Conservation (phyloP, 2,329 filamentous ascomycete genomes). For the Zalaria obscura region DNA sequence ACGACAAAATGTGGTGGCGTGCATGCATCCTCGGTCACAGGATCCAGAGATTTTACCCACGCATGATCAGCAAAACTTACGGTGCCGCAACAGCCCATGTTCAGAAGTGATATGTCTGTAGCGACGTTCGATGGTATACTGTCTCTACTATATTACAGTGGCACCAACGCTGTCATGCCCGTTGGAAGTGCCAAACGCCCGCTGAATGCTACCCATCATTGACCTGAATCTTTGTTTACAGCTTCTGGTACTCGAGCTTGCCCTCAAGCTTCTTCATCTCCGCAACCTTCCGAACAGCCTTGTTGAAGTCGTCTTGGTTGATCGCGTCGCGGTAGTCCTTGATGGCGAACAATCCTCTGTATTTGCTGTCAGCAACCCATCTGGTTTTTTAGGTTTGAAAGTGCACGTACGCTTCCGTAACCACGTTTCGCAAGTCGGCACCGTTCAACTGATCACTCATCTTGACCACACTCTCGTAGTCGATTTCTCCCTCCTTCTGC, state of each 20-base stretch:
- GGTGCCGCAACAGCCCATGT: too few relatives aligned
- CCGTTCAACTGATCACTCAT: slow-evolving; percentile 98
- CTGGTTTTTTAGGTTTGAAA: background rate
- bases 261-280: slow-evolving; percentile 98
- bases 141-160: background rate
- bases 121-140: too few relatives aligned
- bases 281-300: slow-evolving; percentile 92
- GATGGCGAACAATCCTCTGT: slow-evolving; percentile 86
- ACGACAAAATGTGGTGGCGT: too few relatives aligned
- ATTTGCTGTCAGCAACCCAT: slow-evolving; percentile 12
- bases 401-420: slow-evolving; percentile 72
- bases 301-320: slow-evolving; percentile 99
- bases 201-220: background rate
- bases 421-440: slow-evolving; percentile 91
- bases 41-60: too few relatives aligned
- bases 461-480: slow-evolving; percentile 98
- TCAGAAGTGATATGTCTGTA: too few relatives aligned
- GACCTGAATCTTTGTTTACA: slow-evolving; percentile 36
- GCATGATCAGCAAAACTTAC: too few relatives aligned
- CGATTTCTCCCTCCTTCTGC: slow-evolving; percentile 82
- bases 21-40: too few relatives aligned
- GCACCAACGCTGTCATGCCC: background rate
- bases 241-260: slow-evolving; percentile 94
- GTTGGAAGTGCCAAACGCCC: background rate
- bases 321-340: slow-evolving; percentile 94